Evolutionary conservation across 345 rosid species (phyloP).

Genomic region (Ailanthus altissimus): DNA sequence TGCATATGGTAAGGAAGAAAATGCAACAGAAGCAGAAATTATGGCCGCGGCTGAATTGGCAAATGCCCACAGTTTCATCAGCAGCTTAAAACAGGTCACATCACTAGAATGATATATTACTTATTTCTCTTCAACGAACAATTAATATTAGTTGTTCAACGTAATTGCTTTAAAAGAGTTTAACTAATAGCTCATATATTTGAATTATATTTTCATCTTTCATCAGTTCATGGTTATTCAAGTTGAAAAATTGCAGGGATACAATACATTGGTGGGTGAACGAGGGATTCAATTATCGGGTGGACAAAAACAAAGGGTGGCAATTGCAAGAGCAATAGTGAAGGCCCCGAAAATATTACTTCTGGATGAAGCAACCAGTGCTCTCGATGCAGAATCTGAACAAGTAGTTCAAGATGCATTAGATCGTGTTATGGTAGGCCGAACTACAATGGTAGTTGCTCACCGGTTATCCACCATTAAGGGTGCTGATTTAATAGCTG

Average conservation of each 20-base stretch:
- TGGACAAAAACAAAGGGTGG: conserved; percentile 45
- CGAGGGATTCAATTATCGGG: conserved; percentile 36
- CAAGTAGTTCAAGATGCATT: conserved; percentile 34
- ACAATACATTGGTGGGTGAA: conserved; percentile 7
- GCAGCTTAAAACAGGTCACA: not conserved
- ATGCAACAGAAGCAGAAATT: conserved; percentile 34
- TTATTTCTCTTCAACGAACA: not conserved
- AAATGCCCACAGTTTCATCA: not conserved
- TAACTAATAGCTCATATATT: too few species aligned
- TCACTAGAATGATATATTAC: not conserved
- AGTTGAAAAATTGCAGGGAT: not conserved
- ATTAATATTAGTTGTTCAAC: too few species aligned
- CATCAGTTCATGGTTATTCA: not conserved
- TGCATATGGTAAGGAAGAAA: conserved; percentile 39
- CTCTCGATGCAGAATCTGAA: conserved; percentile 37
- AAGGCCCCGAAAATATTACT: conserved; percentile 36
- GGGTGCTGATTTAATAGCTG: conserved; percentile 14
- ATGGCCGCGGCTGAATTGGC: conserved; percentile 30
- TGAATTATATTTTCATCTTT: not conserved
- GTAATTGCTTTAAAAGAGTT: too few species aligned
- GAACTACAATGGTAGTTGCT: conserved; percentile 37
- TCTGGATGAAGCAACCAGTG: conserved; percentile 39
- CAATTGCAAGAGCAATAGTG: conserved; percentile 40
- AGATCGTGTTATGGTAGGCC: conserved; percentile 28
- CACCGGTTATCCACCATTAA: conserved; percentile 28